Evolutionary conservation across 169 alveolate species (phyloP), one percentile per base, ranked within the genome.

Genomic region (Cryptosporidium viatorum): DNA sequence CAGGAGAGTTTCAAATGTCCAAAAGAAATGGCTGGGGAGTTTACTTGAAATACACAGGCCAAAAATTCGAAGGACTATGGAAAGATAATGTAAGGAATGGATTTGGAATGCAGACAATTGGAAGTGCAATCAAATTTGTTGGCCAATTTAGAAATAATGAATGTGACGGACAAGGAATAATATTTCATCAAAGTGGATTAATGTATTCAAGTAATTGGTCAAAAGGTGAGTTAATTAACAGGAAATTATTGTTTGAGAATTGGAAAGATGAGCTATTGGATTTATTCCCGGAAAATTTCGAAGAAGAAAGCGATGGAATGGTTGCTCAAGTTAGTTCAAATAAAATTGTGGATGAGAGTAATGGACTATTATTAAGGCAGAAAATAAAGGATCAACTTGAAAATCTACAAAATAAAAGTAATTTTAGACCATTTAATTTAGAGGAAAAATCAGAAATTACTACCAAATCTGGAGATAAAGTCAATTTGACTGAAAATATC

Each of bases 11-110:
- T 86, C 71, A 85, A 23, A 41, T 60, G 41, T 89, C 75, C 35
- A 86, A 86, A 67, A 86, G 91, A 71, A 84, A 92, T 60, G 94
- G 94, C 35, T 92, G 94, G 94, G 94, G 94, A 26, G 91, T 92
- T 35, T 59, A 69, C 33, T 70, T 92, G 26, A 92, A 92, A 84
- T 80, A 80, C 45, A 80, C 89, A 14, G 94, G 94, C n/a, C 92
- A 92, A 71, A 92, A 86, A 59, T 92, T 91, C 73, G 94, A 92
- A 59, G 94, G 94, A 3, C 45, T 84, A 48, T 92, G 92, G 91
- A 68, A 84, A 68, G 84, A 92, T 74, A 91, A 92, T 37, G 84
- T 73, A 39, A 92, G 91, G 51, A 58, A 92, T 70, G 86, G 92
- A 67, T 84, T 86, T 84, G 94, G 94, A 16, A 85, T 84, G 70